Evolutionary conservation across 2,329 filamentous ascomycete genomes (phyloP).

Genomic region (Colletotrichum tofieldiae): DNA sequence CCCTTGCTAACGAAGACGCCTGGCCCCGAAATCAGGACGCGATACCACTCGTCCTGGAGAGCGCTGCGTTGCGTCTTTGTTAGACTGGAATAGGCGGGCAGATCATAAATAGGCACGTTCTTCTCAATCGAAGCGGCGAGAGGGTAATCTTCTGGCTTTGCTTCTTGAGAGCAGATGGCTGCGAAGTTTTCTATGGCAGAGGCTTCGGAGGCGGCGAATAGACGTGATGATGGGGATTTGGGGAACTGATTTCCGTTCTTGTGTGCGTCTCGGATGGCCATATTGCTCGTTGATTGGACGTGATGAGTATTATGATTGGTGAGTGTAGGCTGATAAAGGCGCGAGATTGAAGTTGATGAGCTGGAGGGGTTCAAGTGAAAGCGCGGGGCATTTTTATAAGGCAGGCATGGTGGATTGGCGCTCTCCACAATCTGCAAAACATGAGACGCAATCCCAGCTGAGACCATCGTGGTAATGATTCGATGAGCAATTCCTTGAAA

Average conservation of each 20-base stretch:
- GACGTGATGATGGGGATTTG: slow-evolving; percentile 34
- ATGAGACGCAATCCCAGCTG: background rate
- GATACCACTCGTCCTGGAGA: slow-evolving; percentile 74
- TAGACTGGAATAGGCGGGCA: slow-evolving; percentile 53
- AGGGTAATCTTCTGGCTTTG: slow-evolving; percentile 60
- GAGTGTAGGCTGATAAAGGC: background rate
- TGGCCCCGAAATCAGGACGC: slow-evolving; percentile 69
- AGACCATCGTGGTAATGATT: background rate
- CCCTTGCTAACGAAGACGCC: slow-evolving; percentile 72
- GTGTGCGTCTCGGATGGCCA: slow-evolving; percentile 12
- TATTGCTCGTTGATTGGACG: background rate
- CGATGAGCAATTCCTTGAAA: no score
- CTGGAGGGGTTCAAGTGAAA: background rate
- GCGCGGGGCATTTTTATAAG: slow-evolving; percentile 30
- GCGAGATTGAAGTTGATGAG: background rate
- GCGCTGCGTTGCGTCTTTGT: slow-evolving; percentile 46
- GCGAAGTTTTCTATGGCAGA: slow-evolving; percentile 61
- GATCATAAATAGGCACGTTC: slow-evolving; percentile 72
- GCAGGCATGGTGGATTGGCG: background rate
- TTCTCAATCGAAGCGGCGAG: slow-evolving; percentile 60
- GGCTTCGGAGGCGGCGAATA: slow-evolving; percentile 47
- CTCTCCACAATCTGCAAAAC: slow-evolving; percentile 12
- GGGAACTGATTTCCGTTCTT: slow-evolving; percentile 3
- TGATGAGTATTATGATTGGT: background rate
- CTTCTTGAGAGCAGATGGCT: slow-evolving; percentile 59